These are phyloP conservation scores for Gossypium raimondii DNA, from an alignment of 345 rosid genomes.

Conservation along the genomic window DNA sequence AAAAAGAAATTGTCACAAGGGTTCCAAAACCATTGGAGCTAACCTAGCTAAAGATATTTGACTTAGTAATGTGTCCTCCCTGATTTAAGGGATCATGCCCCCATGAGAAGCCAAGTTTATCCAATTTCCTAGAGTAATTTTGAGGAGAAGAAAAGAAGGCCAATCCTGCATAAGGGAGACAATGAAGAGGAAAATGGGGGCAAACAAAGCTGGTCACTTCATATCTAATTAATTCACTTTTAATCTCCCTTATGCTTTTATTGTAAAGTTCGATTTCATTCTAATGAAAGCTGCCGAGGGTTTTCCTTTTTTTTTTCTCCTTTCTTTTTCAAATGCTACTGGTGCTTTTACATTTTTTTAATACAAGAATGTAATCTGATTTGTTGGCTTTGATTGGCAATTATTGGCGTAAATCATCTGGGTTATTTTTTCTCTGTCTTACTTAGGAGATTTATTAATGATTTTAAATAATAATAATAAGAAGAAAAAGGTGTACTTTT, in stretches of 20 bases:
- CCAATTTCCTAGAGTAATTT: conserved; percentile 18
- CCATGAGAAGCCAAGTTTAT: conserved; percentile 38
- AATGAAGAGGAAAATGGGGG: conserved; percentile 30
- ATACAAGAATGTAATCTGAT: background rate
- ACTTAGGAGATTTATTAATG: too few species aligned
- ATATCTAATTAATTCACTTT: conserved; percentile 17
- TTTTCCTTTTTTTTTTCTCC: background rate
- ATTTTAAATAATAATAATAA: too few species aligned
- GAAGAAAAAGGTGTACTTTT: too few species aligned
- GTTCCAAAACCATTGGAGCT: conserved; percentile 48
- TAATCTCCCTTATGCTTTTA: conserved; percentile 6
- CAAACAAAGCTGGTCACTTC: background rate
- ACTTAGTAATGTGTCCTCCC: conserved; percentile 31
- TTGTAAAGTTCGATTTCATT: conserved; percentile 21
- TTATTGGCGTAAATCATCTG: too few species aligned
- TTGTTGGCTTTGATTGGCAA: background rate
- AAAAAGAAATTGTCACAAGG: background rate
- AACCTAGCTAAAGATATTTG: conserved; percentile 15
- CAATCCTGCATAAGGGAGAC: conserved; percentile 22
- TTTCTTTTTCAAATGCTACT: background rate
- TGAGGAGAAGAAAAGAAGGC: conserved; percentile 19
- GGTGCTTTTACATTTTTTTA: background rate
- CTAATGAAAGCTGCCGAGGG: conserved; percentile 10
- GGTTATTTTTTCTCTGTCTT: too few species aligned
- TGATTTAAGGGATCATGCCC: conserved; percentile 43